A percentile compares a stretch with the other conserved stretches of the same genome.
Conservation (phyloP, 345 rosid species). For the Hypericum androsaemum region DNA sequence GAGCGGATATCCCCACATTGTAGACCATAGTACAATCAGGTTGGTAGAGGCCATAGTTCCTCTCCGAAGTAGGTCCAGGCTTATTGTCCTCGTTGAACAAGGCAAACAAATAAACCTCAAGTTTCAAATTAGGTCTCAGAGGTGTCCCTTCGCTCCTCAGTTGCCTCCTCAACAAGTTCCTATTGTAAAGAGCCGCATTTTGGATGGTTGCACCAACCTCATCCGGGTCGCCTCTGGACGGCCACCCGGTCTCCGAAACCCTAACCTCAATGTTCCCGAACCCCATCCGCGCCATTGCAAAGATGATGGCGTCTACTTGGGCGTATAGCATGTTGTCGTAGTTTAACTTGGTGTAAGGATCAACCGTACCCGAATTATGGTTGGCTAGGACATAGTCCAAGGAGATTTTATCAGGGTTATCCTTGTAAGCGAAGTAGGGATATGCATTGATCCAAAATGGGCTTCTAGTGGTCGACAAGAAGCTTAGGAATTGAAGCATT, state of each 20-base stretch:
- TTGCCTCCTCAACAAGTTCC: slow-evolving; percentile 62
- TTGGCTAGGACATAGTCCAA: slow-evolving; percentile 75
- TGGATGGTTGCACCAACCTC: slow-evolving; percentile 61
- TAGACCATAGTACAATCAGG: slow-evolving; percentile 83
- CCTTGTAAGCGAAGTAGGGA: slow-evolving; percentile 93
- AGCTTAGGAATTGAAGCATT: slow-evolving; percentile 53
- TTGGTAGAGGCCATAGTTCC: slow-evolving; percentile 81
- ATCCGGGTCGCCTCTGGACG: slow-evolving; percentile 68
- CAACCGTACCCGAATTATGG: slow-evolving; percentile 78
- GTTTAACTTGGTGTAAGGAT: slow-evolving; percentile 59
- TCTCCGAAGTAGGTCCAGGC: slow-evolving; percentile 86
- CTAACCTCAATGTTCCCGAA: slow-evolving; percentile 55
- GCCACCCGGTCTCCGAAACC: slow-evolving; percentile 97
- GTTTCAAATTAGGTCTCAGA: slow-evolving; percentile 43
- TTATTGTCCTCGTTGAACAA: slow-evolving; percentile 85
- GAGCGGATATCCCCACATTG: slow-evolving; percentile 70
- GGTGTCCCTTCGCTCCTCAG: slow-evolving; percentile 77
- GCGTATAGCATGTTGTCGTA: slow-evolving; percentile 97
- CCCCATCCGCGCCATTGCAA: slow-evolving; percentile 67
- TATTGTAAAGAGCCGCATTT: slow-evolving; percentile 69
- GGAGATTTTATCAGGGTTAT: slow-evolving; percentile 40
- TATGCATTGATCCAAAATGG: slow-evolving; percentile 97
- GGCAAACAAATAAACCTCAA: slow-evolving; percentile 81
- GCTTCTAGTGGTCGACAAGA: slow-evolving; percentile 40
- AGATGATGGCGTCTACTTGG: slow-evolving; percentile 71